Evolutionary conservation across 2,329 filamentous ascomycete species (phyloP).

Genomic region (Kalmusia sp.): DNA sequence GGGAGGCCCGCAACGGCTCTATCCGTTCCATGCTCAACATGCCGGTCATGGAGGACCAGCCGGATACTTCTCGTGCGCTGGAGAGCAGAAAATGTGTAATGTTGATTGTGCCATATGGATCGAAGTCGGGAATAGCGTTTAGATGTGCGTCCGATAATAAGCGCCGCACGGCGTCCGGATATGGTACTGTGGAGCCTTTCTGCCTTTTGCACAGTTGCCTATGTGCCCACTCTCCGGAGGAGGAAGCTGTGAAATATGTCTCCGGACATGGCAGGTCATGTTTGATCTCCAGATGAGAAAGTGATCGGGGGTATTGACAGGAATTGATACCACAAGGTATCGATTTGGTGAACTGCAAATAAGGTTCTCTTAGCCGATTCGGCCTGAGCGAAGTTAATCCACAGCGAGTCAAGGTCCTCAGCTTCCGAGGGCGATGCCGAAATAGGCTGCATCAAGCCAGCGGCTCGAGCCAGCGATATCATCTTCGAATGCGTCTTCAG

Average conservation of each 20-base stretch:
- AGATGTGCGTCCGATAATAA: conserved; percentile 18
- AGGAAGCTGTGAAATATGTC: conserved; percentile 23
- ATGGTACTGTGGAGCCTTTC: conserved; percentile 15
- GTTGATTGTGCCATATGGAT: conserved; percentile 30
- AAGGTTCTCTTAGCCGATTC: conserved; percentile 25
- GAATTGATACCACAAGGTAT: conserved; percentile 30
- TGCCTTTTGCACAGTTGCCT: conserved; percentile 17
- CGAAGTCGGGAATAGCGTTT: conserved; percentile 21
- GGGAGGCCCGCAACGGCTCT: conserved; percentile 22
- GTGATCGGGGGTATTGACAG: conserved; percentile 27
- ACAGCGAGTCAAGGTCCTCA: conserved; percentile 22
- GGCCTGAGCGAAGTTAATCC: conserved; percentile 18
- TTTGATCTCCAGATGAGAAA: conserved; percentile 34
- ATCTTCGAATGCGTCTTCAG: conserved; percentile 30
- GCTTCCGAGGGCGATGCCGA: conserved; percentile 11
- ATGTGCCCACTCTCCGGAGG: conserved; percentile 24
- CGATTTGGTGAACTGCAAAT: conserved; percentile 29
- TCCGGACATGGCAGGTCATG: conserved; percentile 28
- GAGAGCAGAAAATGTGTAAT: conserved; percentile 30
- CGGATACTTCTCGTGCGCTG: conserved; percentile 30
- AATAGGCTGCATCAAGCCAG: conserved; percentile 24
- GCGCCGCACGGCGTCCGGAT: conserved; percentile 22
- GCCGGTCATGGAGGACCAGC: conserved; percentile 32
- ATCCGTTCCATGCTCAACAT: conserved; percentile 29
- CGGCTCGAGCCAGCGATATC: conserved; percentile 23